These are phyloP conservation scores for Zoysia pacifica DNA, from an alignment of 176 grass and related monocot genomes.

Conservation along the genomic window DNA sequence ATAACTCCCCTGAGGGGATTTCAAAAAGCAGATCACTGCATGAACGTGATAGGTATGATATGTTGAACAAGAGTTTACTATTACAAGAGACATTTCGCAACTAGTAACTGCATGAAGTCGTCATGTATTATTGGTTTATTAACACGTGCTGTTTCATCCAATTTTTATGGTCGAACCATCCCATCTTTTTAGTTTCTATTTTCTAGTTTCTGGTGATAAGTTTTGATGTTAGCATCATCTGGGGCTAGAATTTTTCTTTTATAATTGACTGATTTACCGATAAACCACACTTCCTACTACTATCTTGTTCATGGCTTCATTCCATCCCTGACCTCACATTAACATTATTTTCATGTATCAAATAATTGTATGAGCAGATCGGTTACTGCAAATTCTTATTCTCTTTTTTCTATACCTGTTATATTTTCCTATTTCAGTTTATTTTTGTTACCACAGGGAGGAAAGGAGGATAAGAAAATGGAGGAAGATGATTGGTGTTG, in stretches of 20 bases:
- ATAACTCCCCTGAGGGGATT: conserved; percentile 49
- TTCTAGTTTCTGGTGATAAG: not conserved
- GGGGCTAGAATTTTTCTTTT: not conserved
- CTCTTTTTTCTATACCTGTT: not conserved
- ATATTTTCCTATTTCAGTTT: not conserved
- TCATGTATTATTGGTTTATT: conserved; percentile 1
- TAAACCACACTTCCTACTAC: conserved; percentile 3
- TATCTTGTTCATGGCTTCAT: not conserved
- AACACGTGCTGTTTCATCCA: not conserved
- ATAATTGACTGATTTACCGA: conserved; percentile 8
- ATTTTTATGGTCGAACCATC: not conserved
- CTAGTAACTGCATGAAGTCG: not conserved
- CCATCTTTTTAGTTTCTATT: conserved; percentile 2
- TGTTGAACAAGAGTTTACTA: not conserved
- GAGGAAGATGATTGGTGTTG: conserved; percentile 99
- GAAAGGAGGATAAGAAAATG: conserved; percentile 89
- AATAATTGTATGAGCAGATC: conserved; percentile 1
- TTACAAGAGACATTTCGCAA: not conserved
- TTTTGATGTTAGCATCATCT: not conserved
- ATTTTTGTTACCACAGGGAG: conserved; percentile 56
- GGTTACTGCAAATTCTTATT: not conserved
- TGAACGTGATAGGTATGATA: conserved; percentile 58
- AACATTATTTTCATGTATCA: not conserved
- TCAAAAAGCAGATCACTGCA: conserved; percentile 47
- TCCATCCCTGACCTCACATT: not conserved